These are phyloP conservation scores for Thecaphora frezii DNA, from an alignment of 1,284 basidiomycete genomes.

Conservation along the genomic window DNA sequence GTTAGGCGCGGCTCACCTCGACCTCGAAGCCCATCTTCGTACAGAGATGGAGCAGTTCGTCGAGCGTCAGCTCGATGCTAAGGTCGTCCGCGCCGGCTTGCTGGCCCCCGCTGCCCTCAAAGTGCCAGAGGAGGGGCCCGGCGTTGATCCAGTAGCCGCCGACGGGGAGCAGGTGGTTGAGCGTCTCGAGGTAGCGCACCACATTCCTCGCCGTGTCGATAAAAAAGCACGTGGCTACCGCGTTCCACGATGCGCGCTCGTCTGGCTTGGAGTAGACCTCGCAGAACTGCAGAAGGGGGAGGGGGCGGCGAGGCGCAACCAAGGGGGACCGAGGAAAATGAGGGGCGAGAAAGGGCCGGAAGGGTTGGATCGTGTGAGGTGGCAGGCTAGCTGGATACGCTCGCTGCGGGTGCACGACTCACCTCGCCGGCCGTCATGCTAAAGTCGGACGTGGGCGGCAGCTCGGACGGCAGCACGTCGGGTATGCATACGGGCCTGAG, in stretches of 20 bases:
- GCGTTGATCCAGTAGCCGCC: conserved; percentile 53
- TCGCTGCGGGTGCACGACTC: not conserved
- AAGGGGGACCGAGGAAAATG: not conserved
- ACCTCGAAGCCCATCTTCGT: conserved; percentile 79
- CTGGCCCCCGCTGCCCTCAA: conserved; percentile 72
- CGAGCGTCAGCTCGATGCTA: conserved; percentile 78
- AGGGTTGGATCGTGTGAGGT: conserved; percentile 1
- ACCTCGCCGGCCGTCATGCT: conserved; percentile 57
- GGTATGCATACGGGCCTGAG: conserved; percentile 45
- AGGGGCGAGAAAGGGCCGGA: not conserved
- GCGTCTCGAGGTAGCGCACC: conserved; percentile 52
- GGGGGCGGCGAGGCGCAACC: not conserved
- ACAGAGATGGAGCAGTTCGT: conserved; percentile 80
- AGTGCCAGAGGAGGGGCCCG: conserved; percentile 95
- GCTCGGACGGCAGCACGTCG: conserved; percentile 47
- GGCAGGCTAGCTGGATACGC: too few relatives aligned
- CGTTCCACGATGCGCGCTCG: conserved; percentile 79
- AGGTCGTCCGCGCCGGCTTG: conserved; percentile 11
- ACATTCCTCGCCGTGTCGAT: conserved; percentile 74
- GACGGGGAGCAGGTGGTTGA: conserved; percentile 47
- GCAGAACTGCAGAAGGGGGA: conserved; percentile 19
- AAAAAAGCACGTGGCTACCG: conserved; percentile 93
- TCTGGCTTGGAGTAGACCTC: conserved; percentile 60
- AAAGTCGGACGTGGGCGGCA: conserved; percentile 48
- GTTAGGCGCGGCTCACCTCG: conserved; percentile 65